A percentile compares a stretch with the other conserved stretches of the same genome.
These are phyloP conservation scores for Tolypocladium cylindrosporum DNA, from an alignment of 2,329 filamentous ascomycete species.

Conservation along the genomic window DNA sequence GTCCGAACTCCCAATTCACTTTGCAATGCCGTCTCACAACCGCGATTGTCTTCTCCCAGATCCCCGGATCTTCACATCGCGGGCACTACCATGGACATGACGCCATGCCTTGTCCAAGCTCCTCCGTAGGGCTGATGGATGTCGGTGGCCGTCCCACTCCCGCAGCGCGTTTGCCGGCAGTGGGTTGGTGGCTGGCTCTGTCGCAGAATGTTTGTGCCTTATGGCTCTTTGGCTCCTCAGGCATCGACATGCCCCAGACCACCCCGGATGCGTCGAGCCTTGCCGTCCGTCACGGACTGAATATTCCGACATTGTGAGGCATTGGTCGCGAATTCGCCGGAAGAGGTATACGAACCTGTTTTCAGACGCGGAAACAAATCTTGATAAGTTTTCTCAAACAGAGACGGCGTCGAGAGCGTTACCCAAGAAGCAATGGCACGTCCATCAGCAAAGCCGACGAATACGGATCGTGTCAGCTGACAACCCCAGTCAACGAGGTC, in stretches of 20 bases:
- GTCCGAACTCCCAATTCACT: background rate
- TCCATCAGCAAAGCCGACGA: background rate
- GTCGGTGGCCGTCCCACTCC: background rate
- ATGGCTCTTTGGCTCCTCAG: background rate
- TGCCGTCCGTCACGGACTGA: background rate
- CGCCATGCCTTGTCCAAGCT: constrained; percentile 16
- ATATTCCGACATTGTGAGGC: background rate
- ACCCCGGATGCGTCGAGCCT: background rate
- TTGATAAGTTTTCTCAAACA: background rate
- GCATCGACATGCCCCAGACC: background rate
- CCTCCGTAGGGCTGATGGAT: constrained; percentile 16
- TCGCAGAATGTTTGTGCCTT: background rate
- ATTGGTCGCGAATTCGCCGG: background rate
- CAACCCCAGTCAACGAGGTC: background rate
- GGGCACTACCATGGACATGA: constrained; percentile 10
- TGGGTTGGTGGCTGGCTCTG: background rate
- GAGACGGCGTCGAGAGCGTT: background rate
- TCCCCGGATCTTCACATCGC: constrained; percentile 13
- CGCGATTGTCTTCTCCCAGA: constrained; percentile 4
- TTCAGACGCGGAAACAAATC: background rate
- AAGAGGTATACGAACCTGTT: background rate
- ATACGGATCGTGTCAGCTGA: background rate
- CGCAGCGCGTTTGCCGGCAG: background rate
- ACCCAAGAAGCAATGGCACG: background rate
- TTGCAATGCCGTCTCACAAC: background rate